Evolutionary conservation across 2,329 filamentous ascomycete genomes (phyloP).

Genomic region (Penicillium sp.): DNA sequence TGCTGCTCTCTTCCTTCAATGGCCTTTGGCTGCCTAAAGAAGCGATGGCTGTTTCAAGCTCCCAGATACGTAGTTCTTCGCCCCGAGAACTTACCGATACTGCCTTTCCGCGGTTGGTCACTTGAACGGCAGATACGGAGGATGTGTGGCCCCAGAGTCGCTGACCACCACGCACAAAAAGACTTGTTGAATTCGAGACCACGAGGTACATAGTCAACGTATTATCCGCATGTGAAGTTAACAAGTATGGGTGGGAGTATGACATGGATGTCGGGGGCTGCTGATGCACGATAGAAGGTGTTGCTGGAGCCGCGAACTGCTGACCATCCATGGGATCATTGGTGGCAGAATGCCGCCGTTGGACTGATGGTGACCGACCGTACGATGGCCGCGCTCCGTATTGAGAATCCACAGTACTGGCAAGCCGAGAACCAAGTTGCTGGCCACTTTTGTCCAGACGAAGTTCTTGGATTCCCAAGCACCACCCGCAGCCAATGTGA

Average conservation of each 20-base stretch:
- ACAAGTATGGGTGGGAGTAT: slow-evolving; percentile 79
- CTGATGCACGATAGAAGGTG: slow-evolving; percentile 35
- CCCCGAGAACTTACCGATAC: slow-evolving; percentile 84
- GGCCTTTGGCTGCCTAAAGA: slow-evolving; percentile 46
- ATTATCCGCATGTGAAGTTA: slow-evolving; percentile 82
- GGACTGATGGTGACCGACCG: slow-evolving; percentile 8
- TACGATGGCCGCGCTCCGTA: slow-evolving; percentile 27
- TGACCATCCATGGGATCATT: slow-evolving; percentile 24
- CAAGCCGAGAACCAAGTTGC: slow-evolving; percentile 38
- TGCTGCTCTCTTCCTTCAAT: slow-evolving; percentile 51
- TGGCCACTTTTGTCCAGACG: slow-evolving; percentile 57
- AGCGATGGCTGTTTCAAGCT: slow-evolving; percentile 69
- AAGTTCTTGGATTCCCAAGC: slow-evolving; percentile 86
- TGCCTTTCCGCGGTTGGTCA: slow-evolving; percentile 79
- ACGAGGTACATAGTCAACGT: slow-evolving; percentile 80
- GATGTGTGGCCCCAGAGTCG: slow-evolving; percentile 90
- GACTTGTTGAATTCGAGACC: slow-evolving; percentile 62
- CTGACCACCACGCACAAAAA: slow-evolving; percentile 70
- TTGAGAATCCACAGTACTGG: slow-evolving; percentile 42
- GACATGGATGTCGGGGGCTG: slow-evolving; percentile 62
- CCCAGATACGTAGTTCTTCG: slow-evolving; percentile 80
- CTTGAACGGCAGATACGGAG: slow-evolving; percentile 78
- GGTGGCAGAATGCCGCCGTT: slow-evolving; percentile 11
- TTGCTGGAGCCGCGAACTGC: slow-evolving; percentile 13
- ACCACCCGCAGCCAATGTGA: slow-evolving; percentile 75